A percentile compares a stretch with the other conserved stretches of the same genome.
Evolutionary conservation across 23 red algal genomes (phyloP).

Genomic region (Gracilaria gracilis): DNA sequence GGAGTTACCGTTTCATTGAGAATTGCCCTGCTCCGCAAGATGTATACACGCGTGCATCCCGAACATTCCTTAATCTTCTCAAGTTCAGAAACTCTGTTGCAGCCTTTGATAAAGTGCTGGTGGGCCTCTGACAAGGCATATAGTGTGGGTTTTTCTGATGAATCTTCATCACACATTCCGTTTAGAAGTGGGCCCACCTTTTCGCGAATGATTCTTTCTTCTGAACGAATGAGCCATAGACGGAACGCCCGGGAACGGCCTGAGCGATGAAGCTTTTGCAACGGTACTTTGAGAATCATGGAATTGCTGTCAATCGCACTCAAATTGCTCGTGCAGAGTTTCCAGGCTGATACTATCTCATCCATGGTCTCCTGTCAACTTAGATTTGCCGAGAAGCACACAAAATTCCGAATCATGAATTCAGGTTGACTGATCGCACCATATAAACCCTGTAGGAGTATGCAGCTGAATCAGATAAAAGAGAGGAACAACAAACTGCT

Average conservation of each 20-base stretch:
- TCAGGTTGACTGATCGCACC: neutral
- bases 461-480: no score
- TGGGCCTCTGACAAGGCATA: conserved; percentile 4
- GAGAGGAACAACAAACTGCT: no score
- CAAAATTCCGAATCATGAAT: neutral
- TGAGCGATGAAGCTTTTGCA: conserved; percentile 42
- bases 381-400: neutral
- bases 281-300: neutral
- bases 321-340: neutral
- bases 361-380: neutral
- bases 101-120: conserved; percentile 6
- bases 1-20: neutral
- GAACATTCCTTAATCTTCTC: conserved; percentile 36
- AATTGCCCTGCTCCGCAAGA: conserved; percentile 26
- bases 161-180: neutral
- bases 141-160: neutral
- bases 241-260: conserved; percentile 17
- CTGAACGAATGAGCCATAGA: conserved; percentile 25
- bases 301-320: neutral
- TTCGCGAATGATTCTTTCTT: conserved; percentile 6
- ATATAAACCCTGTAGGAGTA: neutral
- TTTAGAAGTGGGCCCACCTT: conserved; percentile 17
- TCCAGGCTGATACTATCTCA: conserved; percentile 14
- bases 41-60: conserved; percentile 9
- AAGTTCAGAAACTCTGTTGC: conserved; percentile 35